Percentiles rank a stretch among this genome's conserved stretches.
Evolutionary conservation across 2,329 filamentous ascomycete species (phyloP).

Genomic region (Rutstroemia sp.): DNA sequence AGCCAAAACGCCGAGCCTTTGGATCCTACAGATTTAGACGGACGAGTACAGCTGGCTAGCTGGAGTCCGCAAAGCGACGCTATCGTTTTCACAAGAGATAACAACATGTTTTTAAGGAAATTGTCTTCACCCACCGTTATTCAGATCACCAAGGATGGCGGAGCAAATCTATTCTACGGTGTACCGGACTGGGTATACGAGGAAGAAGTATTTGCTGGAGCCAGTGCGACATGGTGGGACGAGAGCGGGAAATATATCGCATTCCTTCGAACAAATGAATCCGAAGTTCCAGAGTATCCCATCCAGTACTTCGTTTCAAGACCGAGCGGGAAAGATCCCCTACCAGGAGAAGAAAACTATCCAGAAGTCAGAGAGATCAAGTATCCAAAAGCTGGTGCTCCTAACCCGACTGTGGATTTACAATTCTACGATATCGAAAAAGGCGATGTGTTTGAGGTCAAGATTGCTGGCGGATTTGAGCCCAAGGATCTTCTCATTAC

Average conservation of each 20-base stretch:
- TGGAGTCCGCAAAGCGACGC: constrained; percentile 88
- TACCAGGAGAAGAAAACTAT: constrained; percentile 73
- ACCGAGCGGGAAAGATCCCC: constrained; percentile 65
- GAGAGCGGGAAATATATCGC: constrained; percentile 82
- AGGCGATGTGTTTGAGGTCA: constrained; percentile 71
- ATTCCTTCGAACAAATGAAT: constrained; percentile 91
- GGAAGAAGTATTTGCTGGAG: constrained; percentile 69
- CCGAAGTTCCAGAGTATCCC: constrained; percentile 81
- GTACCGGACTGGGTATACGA: constrained; percentile 98
- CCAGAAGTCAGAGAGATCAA: constrained; percentile 90
- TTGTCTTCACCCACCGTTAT: constrained; percentile 35
- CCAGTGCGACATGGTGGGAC: constrained; percentile 93
- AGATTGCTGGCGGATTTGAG: constrained; percentile 68
- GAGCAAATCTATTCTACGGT: constrained; percentile 85
- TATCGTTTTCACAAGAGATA: constrained; percentile 80
- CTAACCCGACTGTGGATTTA: constrained; percentile 83
- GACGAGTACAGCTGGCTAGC: constrained; percentile 71
- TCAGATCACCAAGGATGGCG: constrained; percentile 80
- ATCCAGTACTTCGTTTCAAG: constrained; percentile 88
- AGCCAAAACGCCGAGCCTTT: constrained; percentile 71
- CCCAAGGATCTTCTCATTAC: constrained; percentile 85
- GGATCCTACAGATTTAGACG: constrained; percentile 58
- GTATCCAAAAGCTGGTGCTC: constrained; percentile 91
- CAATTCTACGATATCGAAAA: constrained; percentile 81
- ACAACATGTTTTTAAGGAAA: constrained; percentile 81